Evolutionary conservation across 2,329 filamentous ascomycete species (phyloP).

Genomic region (Aschersonia sp.): DNA sequence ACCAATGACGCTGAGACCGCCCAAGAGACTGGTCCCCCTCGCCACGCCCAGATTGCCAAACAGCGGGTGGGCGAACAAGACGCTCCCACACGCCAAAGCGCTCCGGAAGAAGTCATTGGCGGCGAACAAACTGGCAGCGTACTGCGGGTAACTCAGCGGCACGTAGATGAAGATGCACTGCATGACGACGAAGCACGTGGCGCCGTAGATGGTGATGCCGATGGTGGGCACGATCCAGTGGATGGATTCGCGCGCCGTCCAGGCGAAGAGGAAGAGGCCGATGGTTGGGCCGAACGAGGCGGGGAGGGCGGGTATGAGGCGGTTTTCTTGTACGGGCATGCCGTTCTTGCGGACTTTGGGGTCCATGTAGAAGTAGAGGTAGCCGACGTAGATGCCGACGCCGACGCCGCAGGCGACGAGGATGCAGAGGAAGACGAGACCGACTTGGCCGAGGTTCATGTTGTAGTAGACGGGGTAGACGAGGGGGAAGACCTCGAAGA

Average conservation of each 20-base stretch:
- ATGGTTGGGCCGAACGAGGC: slow-evolving; percentile 38
- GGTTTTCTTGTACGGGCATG: slow-evolving; percentile 35
- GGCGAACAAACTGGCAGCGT: slow-evolving; percentile 44
- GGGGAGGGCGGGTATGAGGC: slow-evolving; percentile 39
- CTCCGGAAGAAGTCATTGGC: slow-evolving; percentile 45
- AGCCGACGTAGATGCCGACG: slow-evolving; percentile 31
- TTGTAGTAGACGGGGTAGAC: slow-evolving; percentile 45
- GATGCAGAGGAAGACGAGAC: slow-evolving; percentile 46
- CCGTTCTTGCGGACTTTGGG: slow-evolving; percentile 33
- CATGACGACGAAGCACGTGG: slow-evolving; percentile 37
- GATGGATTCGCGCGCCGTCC: slow-evolving; percentile 35
- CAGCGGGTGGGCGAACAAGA: slow-evolving; percentile 46
- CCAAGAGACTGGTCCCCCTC: slow-evolving; percentile 41
- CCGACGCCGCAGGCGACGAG: slow-evolving; percentile 41
- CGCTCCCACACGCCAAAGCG: slow-evolving; percentile 42
- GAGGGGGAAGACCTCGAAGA: slow-evolving; percentile 52
- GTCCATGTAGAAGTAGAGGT: slow-evolving; percentile 36
- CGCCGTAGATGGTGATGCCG: slow-evolving; percentile 41
- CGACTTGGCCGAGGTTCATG: slow-evolving; percentile 43
- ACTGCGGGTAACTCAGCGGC: slow-evolving; percentile 38
- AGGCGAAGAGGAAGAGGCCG: slow-evolving; percentile 47
- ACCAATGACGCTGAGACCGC: slow-evolving; percentile 35
- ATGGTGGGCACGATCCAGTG: slow-evolving; percentile 42
- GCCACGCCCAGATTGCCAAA: slow-evolving; percentile 45
- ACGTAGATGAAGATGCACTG: slow-evolving; percentile 49